Percentiles rank a stretch among this genome's conserved stretches.
Conservation (phyloP, 1,139 yeast species). For the Pichia sp. region DNA sequence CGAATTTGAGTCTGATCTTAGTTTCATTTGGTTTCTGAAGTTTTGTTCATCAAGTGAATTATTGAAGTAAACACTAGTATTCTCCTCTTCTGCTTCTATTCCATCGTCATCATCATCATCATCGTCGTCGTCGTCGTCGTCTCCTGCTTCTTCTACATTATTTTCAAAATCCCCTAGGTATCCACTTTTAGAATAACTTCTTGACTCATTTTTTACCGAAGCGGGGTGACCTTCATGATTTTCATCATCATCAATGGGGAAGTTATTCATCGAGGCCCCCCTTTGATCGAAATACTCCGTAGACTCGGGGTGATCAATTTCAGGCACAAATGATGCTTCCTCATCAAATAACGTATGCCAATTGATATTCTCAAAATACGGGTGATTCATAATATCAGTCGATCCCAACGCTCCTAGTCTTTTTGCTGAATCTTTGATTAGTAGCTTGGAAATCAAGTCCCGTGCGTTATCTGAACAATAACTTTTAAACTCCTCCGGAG, state of each 20-base stretch:
- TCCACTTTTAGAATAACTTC: constrained; percentile 14
- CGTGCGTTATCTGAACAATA: constrained; percentile 62
- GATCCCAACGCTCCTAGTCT: constrained; percentile 77
- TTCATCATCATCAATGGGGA: constrained; percentile 46
- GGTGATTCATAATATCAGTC: constrained; percentile 67
- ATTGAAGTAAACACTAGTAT: background rate
- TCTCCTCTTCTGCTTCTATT: constrained; percentile 3
- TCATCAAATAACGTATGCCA: constrained; percentile 73
- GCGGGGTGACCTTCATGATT: constrained; percentile 19
- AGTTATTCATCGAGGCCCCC: constrained; percentile 68
- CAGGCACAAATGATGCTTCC: constrained; percentile 81
- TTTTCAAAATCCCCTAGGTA: constrained; percentile 11
- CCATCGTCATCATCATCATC: constrained; percentile 13
- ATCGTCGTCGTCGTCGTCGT: constrained; percentile 3
- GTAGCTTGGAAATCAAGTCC: constrained; percentile 58
- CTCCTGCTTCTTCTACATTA: constrained; percentile 2
- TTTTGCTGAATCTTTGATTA: constrained; percentile 52
- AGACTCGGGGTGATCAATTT: constrained; percentile 69
- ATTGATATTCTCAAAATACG: constrained; percentile 60
- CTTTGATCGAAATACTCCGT: constrained; percentile 89
- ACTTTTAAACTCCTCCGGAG: constrained; percentile 42
- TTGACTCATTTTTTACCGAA: background rate
- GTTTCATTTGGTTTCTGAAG: background rate
- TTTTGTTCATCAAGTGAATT: background rate
- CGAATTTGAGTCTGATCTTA: constrained; percentile 18